These are phyloP conservation scores for Vigna hirtella DNA, from an alignment of 306 rosid species.

Conservation along the genomic window DNA sequence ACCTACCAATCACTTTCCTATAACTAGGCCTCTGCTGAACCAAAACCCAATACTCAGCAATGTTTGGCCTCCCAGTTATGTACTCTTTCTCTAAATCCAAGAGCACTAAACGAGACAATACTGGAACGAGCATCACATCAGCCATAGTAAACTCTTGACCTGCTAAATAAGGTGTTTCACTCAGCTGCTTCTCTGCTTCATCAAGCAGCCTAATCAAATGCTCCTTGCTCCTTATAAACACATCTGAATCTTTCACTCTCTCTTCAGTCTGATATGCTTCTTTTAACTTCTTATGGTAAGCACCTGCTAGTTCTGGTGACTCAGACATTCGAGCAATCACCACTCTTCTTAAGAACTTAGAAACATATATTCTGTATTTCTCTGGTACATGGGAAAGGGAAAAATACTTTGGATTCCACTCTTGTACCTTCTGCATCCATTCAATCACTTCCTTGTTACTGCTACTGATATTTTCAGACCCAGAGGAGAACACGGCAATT, in stretches of 20 bases:
- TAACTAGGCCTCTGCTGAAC: constrained; percentile 95
- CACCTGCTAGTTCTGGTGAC: constrained; percentile 80
- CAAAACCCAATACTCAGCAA: constrained; percentile 82
- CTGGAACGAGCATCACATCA: constrained; percentile 80
- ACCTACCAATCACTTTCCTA: constrained; percentile 80
- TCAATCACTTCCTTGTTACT: constrained; percentile 70
- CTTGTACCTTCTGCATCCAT: constrained; percentile 93
- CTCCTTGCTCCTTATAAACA: constrained; percentile 60
- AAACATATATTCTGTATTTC: constrained; percentile 65
- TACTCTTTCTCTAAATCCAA: constrained; percentile 73
- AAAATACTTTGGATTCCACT: constrained; percentile 83
- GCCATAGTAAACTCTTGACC: constrained; percentile 90
- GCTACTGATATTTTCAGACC: constrained; percentile 50
- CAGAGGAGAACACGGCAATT: constrained; percentile 77
- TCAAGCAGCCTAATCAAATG: constrained; percentile 75
- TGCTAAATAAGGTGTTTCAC: constrained; percentile 64
- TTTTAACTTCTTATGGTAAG: constrained; percentile 79
- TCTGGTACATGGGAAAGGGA: constrained; percentile 78
- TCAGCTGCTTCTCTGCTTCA: constrained; percentile 70
- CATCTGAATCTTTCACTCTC: constrained; percentile 66
- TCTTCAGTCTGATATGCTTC: constrained; percentile 89
- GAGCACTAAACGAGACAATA: constrained; percentile 70
- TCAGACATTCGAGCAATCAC: constrained; percentile 91
- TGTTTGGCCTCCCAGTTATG: constrained; percentile 67
- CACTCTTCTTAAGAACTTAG: constrained; percentile 80